Percentiles rank a stretch among this genome's conserved stretches.
phyloP scores from a whole-genome alignment of 2,329 filamentous ascomycete genomes.

The Fusarium siculi region DNA sequence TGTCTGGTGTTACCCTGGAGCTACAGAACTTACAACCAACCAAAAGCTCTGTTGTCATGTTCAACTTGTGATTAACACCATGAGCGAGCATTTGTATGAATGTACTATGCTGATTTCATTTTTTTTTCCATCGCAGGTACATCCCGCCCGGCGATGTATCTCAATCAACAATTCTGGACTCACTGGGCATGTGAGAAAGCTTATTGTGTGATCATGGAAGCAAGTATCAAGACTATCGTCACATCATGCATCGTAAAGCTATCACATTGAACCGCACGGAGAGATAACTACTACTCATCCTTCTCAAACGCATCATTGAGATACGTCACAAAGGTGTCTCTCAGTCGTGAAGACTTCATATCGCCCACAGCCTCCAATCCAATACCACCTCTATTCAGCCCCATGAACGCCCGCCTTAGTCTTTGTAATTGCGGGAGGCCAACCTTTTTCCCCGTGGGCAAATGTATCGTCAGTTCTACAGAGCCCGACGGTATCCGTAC shows the following conservation, averaged over 20 bases:
- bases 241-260: not conserved
- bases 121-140: not conserved
- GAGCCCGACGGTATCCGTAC: slow-evolving; percentile 59
- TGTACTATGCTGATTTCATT: not conserved
- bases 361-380: slow-evolving; percentile 66
- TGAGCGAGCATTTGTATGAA: not conserved
- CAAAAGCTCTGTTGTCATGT: slow-evolving; percentile 8
- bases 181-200: not conserved
- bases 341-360: slow-evolving; percentile 64
- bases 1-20: not conserved
- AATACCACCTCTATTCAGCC: slow-evolving; percentile 77
- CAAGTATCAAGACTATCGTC: not conserved
- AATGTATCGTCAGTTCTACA: slow-evolving; percentile 65
- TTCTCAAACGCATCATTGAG: slow-evolving; percentile 73
- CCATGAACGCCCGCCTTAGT: slow-evolving; percentile 80
- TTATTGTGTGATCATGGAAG: not conserved
- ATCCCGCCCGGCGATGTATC: not conserved
- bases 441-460: slow-evolving; percentile 71
- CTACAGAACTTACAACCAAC: not conserved
- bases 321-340: slow-evolving; percentile 73
- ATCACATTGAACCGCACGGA: not conserved
- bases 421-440: slow-evolving; percentile 81
- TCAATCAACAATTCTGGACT: not conserved
- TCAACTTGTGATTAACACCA: not conserved
- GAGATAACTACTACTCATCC: slow-evolving; percentile 55